A percentile compares a stretch with the other conserved stretches of the same genome.
phyloP scores from a whole-genome alignment of 805 yeast species.

The Candida tammaniensis region DNA sequence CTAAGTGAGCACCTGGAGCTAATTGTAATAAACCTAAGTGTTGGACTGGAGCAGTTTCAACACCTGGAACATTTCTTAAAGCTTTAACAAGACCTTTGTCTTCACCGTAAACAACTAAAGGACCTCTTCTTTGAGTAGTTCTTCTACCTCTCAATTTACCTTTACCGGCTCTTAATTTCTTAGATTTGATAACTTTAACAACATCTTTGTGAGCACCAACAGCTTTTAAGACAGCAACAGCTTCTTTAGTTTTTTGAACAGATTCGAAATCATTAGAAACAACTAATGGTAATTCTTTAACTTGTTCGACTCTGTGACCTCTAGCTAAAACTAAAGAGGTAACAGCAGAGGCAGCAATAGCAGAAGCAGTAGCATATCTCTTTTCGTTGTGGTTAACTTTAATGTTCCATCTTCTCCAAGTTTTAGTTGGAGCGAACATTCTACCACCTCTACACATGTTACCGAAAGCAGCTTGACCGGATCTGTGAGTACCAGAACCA shows the following conservation, averaged over 20 bases:
- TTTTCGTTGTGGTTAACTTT: conserved; percentile 99
- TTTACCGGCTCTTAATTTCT: conserved; percentile 99
- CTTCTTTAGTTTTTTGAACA: conserved; percentile 95
- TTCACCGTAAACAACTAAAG: conserved; percentile 96
- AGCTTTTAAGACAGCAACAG: conserved; percentile 96
- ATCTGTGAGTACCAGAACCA: conserved; percentile 99
- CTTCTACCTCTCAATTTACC: conserved; percentile 99
- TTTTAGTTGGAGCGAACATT: conserved; percentile 99
- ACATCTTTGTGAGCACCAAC: conserved; percentile 99
- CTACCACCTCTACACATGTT: conserved; percentile 99
- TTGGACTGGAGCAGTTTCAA: conserved; percentile 91
- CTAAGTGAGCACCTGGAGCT: conserved; percentile 99
- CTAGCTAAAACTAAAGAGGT: conserved; percentile 98
- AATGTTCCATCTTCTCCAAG: conserved; percentile 99
- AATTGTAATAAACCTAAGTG: conserved; percentile 94
- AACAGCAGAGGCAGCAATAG: conserved; percentile 98
- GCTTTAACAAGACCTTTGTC: conserved; percentile 98
- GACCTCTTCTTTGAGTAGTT: conserved; percentile 99
- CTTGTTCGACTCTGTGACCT: conserved; percentile 99
- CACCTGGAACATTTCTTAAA: conserved; percentile 99
- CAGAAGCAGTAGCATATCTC: conserved; percentile 99
- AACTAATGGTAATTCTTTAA: conserved; percentile 98
- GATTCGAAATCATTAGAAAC: conserved; percentile 91
- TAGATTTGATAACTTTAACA: conserved; percentile 96
- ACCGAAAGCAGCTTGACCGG: conserved; percentile 99